Percentiles rank a stretch among this genome's conserved stretches.
Conservation (phyloP, 2,329 filamentous ascomycete species). For the Beauveria sp. region DNA sequence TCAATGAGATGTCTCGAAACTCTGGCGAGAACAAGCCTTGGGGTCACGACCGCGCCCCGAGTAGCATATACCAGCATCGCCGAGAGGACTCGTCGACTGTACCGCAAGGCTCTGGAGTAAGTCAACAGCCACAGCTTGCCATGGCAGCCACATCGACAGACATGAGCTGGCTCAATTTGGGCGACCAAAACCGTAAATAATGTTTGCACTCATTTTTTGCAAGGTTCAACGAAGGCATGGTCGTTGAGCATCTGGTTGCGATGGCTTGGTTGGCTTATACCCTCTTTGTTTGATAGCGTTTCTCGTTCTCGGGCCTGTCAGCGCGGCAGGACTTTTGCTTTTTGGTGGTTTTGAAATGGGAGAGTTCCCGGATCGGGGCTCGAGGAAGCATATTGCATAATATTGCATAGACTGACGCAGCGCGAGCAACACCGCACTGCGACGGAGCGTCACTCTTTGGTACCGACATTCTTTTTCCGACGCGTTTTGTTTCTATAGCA, state of each 20-base stretch:
- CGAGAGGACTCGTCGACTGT: constrained; percentile 28
- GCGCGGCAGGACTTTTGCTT: constrained; percentile 4
- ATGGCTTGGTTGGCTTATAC: constrained; percentile 14
- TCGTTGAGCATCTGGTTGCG: constrained; percentile 12
- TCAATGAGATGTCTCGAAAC: constrained; percentile 49
- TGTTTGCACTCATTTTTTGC: not conserved
- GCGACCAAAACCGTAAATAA: constrained; percentile 32
- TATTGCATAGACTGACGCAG: constrained; percentile 8
- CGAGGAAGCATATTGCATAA: not conserved
- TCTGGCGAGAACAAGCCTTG: constrained; percentile 33
- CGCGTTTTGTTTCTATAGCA: not conserved
- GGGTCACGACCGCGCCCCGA: constrained; percentile 42
- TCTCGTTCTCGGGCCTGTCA: constrained; percentile 7
- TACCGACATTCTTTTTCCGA: not conserved
- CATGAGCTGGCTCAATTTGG: constrained; percentile 76
- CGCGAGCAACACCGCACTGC: constrained; percentile 14
- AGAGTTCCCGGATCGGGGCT: not conserved
- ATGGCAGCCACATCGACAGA: constrained; percentile 49
- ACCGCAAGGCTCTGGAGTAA: constrained; percentile 30
- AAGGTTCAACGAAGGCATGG: constrained; percentile 12
- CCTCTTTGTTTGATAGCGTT: constrained; percentile 11
- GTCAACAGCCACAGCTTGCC: constrained; percentile 42
- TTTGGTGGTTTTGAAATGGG: not conserved
- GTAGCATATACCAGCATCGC: constrained; percentile 42
- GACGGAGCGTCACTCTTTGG: constrained; percentile 14